Evolutionary conservation across 2,329 filamentous ascomycete genomes (phyloP).

Genomic region (Diaporthe aspalathi): DNA sequence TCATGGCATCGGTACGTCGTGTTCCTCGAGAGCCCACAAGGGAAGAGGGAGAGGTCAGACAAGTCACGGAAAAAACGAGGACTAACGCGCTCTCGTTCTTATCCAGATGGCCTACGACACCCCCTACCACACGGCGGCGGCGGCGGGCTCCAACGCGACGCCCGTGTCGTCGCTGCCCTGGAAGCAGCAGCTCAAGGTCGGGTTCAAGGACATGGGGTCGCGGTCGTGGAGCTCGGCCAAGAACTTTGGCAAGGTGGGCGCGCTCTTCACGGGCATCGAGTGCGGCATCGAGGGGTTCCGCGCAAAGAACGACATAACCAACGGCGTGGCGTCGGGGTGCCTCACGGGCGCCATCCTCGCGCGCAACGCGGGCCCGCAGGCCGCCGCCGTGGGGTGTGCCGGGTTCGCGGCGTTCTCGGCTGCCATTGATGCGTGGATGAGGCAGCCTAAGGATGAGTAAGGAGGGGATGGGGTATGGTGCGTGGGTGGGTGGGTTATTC

Average conservation of each 20-base stretch:
- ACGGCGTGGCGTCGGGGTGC: slow-evolving; percentile 89
- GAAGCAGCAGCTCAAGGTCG: slow-evolving; percentile 82
- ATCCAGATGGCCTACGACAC: slow-evolving; percentile 97
- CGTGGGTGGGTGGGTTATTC: slow-evolving; percentile 40
- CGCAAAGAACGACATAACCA: slow-evolving; percentile 92
- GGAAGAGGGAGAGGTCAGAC: neutral
- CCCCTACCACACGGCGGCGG: slow-evolving; percentile 71
- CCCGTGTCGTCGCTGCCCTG: slow-evolving; percentile 76
- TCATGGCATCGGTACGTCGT: slow-evolving; percentile 89
- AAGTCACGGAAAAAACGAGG: neutral
- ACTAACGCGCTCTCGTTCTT: neutral
- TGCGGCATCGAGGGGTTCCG: slow-evolving; percentile 93
- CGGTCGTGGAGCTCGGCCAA: slow-evolving; percentile 86
- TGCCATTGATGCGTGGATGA: slow-evolving; percentile 93
- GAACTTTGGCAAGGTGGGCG: slow-evolving; percentile 95
- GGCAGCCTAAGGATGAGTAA: slow-evolving; percentile 73
- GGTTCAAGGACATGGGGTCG: slow-evolving; percentile 94
- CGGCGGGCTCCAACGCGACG: slow-evolving; percentile 45
- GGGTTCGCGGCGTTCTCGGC: slow-evolving; percentile 94
- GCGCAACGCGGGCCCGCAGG: slow-evolving; percentile 88
- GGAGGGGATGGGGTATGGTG: too few species aligned
- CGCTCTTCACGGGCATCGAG: slow-evolving; percentile 91
- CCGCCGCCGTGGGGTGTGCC: slow-evolving; percentile 85
- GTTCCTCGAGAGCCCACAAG: neutral
- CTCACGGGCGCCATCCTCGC: slow-evolving; percentile 91